phyloP scores from a whole-genome alignment of 2,329 filamentous ascomycete genomes.

The Fusarium graminum region DNA sequence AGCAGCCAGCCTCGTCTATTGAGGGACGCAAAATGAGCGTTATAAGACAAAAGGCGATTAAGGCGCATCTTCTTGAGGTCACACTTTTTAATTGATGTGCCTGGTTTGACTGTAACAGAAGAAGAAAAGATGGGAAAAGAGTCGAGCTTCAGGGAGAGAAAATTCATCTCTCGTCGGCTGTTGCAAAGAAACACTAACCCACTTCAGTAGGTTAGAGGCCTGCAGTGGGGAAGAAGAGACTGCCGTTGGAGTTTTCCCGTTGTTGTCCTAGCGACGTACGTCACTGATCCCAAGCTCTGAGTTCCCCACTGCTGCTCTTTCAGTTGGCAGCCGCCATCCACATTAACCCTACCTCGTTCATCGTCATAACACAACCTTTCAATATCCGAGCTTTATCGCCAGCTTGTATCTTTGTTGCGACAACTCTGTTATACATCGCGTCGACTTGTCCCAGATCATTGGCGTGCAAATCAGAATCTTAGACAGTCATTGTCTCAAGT shows the following conservation, averaged over 20 bases:
- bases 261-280: constrained; percentile 51
- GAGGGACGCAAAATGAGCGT: constrained; percentile 6
- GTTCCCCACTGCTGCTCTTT: constrained; percentile 14
- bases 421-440: constrained; percentile 4
- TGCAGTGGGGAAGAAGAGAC: constrained; percentile 18
- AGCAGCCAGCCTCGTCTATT: constrained; percentile 17
- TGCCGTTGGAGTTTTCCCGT: constrained; percentile 9
- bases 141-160: constrained; percentile 14
- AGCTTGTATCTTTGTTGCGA: constrained; percentile 21
- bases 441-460: constrained; percentile 15
- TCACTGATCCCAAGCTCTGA: constrained; percentile 41
- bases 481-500: constrained; percentile 6
- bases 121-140: constrained; percentile 11
- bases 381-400: constrained; percentile 4
- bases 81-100: constrained; percentile 16
- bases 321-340: constrained; percentile 5
- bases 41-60: constrained; percentile 1
- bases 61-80: constrained; percentile 1
- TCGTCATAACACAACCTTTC: constrained; percentile 10
- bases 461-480: constrained; percentile 3
- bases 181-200: constrained; percentile 30
- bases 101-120: constrained; percentile 5
- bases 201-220: constrained; percentile 16
- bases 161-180: constrained; percentile 31
- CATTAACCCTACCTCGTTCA: constrained; percentile 9